Conservation (phyloP, 202 grass and related monocot genomes). For the Thinopyrum obtusiflorum region DNA sequence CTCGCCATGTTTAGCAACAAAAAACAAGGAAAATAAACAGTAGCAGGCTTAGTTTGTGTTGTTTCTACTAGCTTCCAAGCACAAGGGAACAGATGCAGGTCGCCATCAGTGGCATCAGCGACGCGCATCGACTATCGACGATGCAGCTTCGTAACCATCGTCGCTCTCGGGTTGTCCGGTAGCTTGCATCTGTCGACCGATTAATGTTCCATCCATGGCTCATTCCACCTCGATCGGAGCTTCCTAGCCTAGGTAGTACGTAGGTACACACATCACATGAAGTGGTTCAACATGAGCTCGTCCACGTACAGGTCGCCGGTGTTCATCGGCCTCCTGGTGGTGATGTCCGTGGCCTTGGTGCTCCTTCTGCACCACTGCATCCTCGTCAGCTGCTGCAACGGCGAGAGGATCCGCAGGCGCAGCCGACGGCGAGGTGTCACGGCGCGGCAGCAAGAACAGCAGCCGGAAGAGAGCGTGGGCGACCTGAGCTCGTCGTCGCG, state of each 20-base stretch:
- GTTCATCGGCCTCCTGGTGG: conserved; percentile 34
- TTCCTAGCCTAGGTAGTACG: background rate
- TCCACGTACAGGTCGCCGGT: conserved; percentile 31
- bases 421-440: background rate
- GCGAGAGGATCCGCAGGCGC: background rate
- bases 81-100: background rate
- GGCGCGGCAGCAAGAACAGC: background rate
- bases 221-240: conserved; percentile 1
- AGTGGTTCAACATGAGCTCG: background rate
- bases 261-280: background rate
- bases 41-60: background rate
- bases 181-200: background rate
- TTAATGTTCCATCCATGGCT: background rate
- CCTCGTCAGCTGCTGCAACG: conserved; percentile 25
- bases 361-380: conserved; percentile 35
- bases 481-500: conserved; percentile 21
- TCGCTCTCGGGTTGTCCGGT: conserved; percentile 14
- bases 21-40: background rate
- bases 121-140: background rate
- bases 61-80: background rate
- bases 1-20: background rate
- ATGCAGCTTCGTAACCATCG: conserved; percentile 38
- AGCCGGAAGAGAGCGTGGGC: background rate
- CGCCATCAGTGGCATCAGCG: conserved; percentile 23
- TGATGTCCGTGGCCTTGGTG: conserved; percentile 21